Conservation (phyloP, 768 basidiomycete species). For the Suillus hirtellus region DNA sequence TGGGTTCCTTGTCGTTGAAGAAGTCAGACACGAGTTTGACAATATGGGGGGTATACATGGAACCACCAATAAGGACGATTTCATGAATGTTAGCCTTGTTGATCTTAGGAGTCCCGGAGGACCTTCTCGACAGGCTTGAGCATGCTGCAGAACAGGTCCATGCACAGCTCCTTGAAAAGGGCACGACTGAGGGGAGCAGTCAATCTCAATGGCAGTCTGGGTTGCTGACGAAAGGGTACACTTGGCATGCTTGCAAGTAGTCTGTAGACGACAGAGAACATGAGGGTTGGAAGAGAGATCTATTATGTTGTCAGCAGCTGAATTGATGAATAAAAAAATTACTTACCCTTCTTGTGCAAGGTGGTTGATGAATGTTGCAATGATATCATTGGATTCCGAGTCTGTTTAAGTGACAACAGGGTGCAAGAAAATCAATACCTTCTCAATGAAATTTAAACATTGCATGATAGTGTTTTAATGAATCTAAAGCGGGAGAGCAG, state of each 20-base stretch:
- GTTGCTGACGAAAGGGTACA: conserved; percentile 96
- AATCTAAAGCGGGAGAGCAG: no score
- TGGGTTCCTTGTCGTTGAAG: conserved; percentile 98
- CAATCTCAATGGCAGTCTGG: conserved; percentile 96
- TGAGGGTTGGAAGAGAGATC: conserved; percentile 90
- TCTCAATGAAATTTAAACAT: no score
- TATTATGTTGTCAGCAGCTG: conserved; percentile 21
- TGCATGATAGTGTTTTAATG: no score
- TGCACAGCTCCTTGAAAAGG: no score
- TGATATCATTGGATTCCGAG: no score
- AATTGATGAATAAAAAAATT: no score
- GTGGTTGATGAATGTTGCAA: no score
- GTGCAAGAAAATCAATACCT: no score
- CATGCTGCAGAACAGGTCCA: no score
- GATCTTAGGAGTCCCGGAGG: neutral
- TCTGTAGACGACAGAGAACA: conserved; percentile 95
- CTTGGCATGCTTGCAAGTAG: conserved; percentile 98
- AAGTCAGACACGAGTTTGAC: conserved; percentile 97
- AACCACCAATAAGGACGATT: conserved; percentile 97
- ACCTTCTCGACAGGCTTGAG: no score
- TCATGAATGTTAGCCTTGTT: conserved; percentile 96
- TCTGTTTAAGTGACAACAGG: no score
- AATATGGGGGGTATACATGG: conserved; percentile 96
- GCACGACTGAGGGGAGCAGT: conserved; percentile 40
- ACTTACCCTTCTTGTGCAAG: no score